Base-by-base conservation (phyloP, 805 yeast genomes). In the Sungouiella thailandica region DNA sequence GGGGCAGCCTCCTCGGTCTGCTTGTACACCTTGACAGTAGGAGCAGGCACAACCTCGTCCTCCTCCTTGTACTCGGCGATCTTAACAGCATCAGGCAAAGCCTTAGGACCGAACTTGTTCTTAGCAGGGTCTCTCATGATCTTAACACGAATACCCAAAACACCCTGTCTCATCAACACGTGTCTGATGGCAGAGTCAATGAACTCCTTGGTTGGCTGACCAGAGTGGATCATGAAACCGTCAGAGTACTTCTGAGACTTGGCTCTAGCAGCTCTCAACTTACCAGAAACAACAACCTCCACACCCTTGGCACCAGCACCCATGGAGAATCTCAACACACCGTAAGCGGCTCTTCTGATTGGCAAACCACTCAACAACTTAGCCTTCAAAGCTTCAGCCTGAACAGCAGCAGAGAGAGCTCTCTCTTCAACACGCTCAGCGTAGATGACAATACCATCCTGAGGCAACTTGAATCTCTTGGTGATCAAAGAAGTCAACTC, bases 271-370 rank as follows among this genome's bases (percentile, higher is more conserved):
- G 96, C 98, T 79, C 97, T 87, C 71, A 94, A 83, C 78, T 93
- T 93, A 83, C 98, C 98, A 58, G 97, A 88, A 66, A 93, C 85
- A 60, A 93, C 97, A 71, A 93, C 98, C 80, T 93, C 98, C 66
- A 94, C 96, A 89, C 98, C 98, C 86, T 93, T 93, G 68, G 98
- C 98, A 75, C 98, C 98, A 52, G 97, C 87, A 74, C 89, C 97
- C 96, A 93, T 93, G 65, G 94, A 96, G 83, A 80, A 86, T 80
- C 98, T 88, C 76, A 93, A 94, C 58, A 93, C 97, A 87, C 97
- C 97, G 87, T 93, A 93, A 62, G 97, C 97, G 59, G 98, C 98
- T 80, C 98, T 87, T 80, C 98, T 88, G 78, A 93, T 88, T 65
- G 97, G 96, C 66, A 93, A 83, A 79, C 98, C 98, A 76, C 83